Evolutionary conservation across 2,329 filamentous ascomycete genomes (phyloP).

Genomic region (Alternaria triticimaculans): DNA sequence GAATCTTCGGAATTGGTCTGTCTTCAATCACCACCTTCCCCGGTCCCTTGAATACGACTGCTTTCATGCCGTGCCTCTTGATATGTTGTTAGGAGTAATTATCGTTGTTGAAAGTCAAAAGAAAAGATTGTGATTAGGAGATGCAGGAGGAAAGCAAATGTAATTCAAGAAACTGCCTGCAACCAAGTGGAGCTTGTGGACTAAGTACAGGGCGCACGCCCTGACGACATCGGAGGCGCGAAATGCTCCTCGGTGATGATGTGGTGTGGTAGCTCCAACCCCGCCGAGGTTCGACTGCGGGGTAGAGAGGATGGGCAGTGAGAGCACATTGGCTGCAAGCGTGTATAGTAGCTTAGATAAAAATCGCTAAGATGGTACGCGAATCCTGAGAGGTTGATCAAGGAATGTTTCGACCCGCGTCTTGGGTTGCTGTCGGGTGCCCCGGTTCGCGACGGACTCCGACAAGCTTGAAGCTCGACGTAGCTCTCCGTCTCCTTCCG

Average conservation of each 20-base stretch:
- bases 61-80: constrained; percentile 70
- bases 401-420: not conserved
- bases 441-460: not conserved
- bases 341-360: not conserved
- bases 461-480: not conserved
- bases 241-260: constrained; percentile 17
- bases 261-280: constrained; percentile 18
- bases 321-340: constrained; percentile 16
- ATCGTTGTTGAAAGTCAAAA: not conserved
- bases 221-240: constrained; percentile 15
- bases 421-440: not conserved
- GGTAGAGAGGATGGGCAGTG: constrained; percentile 17
- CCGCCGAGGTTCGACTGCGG: constrained; percentile 36
- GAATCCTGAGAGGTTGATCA: not conserved
- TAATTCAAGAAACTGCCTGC: not conserved
- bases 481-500: constrained; percentile 6
- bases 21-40: constrained; percentile 78
- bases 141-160: not conserved
- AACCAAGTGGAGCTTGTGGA: constrained; percentile 5
- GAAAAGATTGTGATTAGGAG: not conserved
- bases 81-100: constrained; percentile 12
- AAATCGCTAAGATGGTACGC: not conserved
- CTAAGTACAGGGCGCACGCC: constrained; percentile 19
- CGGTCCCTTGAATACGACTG: constrained; percentile 84
- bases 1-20: constrained; percentile 76